Conservation (phyloP, 1,139 yeast species). For the Blastobotrys malaysiensis region DNA sequence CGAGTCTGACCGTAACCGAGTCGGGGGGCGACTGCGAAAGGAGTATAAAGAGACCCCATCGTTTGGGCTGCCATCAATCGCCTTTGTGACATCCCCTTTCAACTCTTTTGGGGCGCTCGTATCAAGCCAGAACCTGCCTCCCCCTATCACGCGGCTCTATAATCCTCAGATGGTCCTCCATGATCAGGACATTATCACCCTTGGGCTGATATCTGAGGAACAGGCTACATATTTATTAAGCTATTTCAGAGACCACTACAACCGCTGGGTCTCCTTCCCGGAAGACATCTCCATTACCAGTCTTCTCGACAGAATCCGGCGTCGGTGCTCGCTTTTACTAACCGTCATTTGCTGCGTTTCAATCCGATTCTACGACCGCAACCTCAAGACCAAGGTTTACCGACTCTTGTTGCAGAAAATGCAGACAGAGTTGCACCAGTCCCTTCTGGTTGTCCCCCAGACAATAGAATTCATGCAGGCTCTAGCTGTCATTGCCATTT, state of each 20-base stretch:
- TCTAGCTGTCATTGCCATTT: slow-evolving; percentile 55
- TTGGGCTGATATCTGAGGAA: slow-evolving; percentile 45
- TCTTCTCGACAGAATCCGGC: slow-evolving; percentile 48
- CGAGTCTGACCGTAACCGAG: slow-evolving; percentile 12
- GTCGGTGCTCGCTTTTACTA: slow-evolving; percentile 54
- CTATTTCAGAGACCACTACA: slow-evolving; percentile 61
- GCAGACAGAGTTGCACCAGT: slow-evolving; percentile 42
- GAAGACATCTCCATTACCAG: slow-evolving; percentile 45
- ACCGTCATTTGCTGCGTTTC: slow-evolving; percentile 64
- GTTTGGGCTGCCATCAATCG: slow-evolving; percentile 40
- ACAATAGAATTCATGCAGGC: slow-evolving; percentile 61
- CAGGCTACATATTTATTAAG: slow-evolving; percentile 50
- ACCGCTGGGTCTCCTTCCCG: slow-evolving; percentile 76
- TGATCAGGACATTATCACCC: slow-evolving; percentile 42
- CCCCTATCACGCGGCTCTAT: slow-evolving; percentile 42
- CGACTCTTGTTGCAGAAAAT: slow-evolving; percentile 34
- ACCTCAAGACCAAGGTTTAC: slow-evolving; percentile 36
- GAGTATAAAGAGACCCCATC: slow-evolving; percentile 27
- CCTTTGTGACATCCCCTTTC: slow-evolving; percentile 48
- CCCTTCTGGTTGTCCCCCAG: slow-evolving; percentile 41
- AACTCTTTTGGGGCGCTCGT: slow-evolving; percentile 40
- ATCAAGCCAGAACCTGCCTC: slow-evolving; percentile 35
- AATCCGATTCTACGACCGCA: slow-evolving; percentile 45
- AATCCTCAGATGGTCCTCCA: slow-evolving; percentile 31
- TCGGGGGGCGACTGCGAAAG: slow-evolving; percentile 8